Percentiles rank a stretch among this genome's conserved stretches.
Evolutionary conservation across 495 filamentous ascomycete species (phyloP).

Genomic region (Mytilinidion resinicola): DNA sequence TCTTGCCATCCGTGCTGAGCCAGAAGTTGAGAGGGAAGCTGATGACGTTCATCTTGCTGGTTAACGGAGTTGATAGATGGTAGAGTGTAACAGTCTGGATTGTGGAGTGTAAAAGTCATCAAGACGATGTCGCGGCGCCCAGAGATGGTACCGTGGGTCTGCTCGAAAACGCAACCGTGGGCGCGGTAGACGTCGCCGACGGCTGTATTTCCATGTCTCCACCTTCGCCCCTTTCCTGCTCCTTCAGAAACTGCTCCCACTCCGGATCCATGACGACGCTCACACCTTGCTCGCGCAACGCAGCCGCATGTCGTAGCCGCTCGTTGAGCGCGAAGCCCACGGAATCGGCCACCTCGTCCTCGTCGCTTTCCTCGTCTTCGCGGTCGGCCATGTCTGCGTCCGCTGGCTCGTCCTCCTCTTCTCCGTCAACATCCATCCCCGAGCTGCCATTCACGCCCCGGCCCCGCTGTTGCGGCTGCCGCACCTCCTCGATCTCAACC

Average conservation of each 20-base stretch:
- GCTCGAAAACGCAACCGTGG: conserved; percentile 9
- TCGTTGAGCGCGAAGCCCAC: conserved; percentile 67
- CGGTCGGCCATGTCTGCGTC: conserved; percentile 25
- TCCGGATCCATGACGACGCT: conserved; percentile 64
- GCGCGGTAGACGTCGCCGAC: conserved; percentile 11
- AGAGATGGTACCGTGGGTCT: background rate
- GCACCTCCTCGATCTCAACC: conserved; percentile 24
- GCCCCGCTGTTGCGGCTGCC: background rate
- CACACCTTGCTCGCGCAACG: conserved; percentile 55
- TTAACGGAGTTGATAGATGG: too few species aligned
- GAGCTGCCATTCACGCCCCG: background rate
- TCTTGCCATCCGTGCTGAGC: too few species aligned
- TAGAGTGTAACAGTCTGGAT: too few species aligned
- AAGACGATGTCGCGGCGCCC: background rate
- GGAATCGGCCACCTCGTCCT: conserved; percentile 58
- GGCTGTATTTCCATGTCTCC: conserved; percentile 32
- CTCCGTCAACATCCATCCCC: too few species aligned
- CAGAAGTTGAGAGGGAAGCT: too few species aligned
- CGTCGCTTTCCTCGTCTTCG: conserved; percentile 49
- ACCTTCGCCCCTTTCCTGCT: conserved; percentile 55
- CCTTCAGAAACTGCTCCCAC: conserved; percentile 83
- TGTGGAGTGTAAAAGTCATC: too few species aligned
- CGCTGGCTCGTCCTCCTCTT: too few species aligned
- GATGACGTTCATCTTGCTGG: too few species aligned
- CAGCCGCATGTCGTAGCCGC: conserved; percentile 63